Evolutionary conservation across 2,329 filamentous ascomycete species (phyloP).

Genomic region (Monosporascus ibericus): DNA sequence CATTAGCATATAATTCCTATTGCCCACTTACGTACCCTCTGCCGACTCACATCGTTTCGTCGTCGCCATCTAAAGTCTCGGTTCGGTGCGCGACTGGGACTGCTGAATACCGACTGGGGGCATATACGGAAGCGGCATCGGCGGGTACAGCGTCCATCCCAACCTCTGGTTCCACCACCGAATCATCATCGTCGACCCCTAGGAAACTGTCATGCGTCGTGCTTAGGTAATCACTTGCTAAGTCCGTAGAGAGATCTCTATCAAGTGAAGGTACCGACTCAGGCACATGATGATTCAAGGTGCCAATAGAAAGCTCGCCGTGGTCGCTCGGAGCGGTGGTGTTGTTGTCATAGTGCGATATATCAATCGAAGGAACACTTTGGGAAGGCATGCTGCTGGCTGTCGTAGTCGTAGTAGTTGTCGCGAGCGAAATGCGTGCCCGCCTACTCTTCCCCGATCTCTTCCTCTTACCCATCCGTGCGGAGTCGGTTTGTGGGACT

Average conservation of each 20-base stretch:
- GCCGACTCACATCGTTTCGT: constrained; percentile 34
- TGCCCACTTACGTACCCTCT: not conserved
- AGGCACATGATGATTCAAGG: constrained; percentile 19
- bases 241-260: constrained; percentile 22
- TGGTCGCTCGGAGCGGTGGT: constrained; percentile 10
- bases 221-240: constrained; percentile 24
- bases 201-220: constrained; percentile 19
- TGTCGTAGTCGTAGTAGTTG: not conserved
- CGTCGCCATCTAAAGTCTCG: constrained; percentile 29
- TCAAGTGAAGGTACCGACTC: constrained; percentile 15
- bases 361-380: not conserved
- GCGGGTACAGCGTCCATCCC: constrained; percentile 15
- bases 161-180: constrained; percentile 15
- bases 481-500: not conserved
- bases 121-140: constrained; percentile 39
- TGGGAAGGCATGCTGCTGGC: not conserved
- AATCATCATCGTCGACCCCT: constrained; percentile 8
- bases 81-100: constrained; percentile 28
- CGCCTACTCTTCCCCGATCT: not conserved
- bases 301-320: constrained; percentile 3
- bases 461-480: not conserved
- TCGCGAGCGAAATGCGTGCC: not conserved
- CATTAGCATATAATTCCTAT: constrained; percentile 6
- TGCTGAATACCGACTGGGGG: constrained; percentile 33
- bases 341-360: constrained; percentile 6